Conservation (phyloP, 192 early-diverging fungal genomes). For the Endogone sp. region DNA sequence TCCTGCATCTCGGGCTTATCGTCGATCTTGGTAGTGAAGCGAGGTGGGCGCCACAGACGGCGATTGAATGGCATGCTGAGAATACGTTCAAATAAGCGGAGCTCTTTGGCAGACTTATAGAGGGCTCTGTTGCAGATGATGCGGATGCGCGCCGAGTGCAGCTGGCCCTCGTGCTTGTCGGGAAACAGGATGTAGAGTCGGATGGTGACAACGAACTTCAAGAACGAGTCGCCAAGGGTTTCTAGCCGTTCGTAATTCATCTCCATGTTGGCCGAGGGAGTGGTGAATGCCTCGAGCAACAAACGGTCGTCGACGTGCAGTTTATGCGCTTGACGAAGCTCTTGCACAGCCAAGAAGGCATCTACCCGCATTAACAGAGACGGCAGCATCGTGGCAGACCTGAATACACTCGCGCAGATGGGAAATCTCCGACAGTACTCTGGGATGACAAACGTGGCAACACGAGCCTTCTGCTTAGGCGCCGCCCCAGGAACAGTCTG, state of each 20-base stretch:
- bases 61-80: constrained; percentile 59
- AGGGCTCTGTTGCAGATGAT: constrained; percentile 78
- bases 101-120: constrained; percentile 45
- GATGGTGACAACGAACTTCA: constrained; percentile 73
- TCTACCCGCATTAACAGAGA: constrained; percentile 60
- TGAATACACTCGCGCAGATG: constrained; percentile 36
- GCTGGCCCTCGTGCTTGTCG: constrained; percentile 70
- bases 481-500: constrained; percentile 17
- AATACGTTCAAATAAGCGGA: constrained; percentile 57
- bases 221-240: constrained; percentile 83
- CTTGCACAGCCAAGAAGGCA: constrained; percentile 44
- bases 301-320: constrained; percentile 35
- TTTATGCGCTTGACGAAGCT: constrained; percentile 35
- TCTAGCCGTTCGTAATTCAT: constrained; percentile 87
- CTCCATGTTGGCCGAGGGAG: constrained; percentile 61
- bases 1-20: constrained; percentile 18
- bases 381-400: constrained; percentile 49
- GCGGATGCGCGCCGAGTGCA: constrained; percentile 64
- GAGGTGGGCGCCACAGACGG: constrained; percentile 47
- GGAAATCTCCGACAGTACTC: constrained; percentile 31
- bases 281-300: constrained; percentile 68
- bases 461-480: constrained; percentile 19
- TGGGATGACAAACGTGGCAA: constrained; percentile 27
- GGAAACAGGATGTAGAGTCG: constrained; percentile 77
- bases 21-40: constrained; percentile 28